Conservation (phyloP, 805 yeast species). For the Clavispora phyllophila region DNA sequence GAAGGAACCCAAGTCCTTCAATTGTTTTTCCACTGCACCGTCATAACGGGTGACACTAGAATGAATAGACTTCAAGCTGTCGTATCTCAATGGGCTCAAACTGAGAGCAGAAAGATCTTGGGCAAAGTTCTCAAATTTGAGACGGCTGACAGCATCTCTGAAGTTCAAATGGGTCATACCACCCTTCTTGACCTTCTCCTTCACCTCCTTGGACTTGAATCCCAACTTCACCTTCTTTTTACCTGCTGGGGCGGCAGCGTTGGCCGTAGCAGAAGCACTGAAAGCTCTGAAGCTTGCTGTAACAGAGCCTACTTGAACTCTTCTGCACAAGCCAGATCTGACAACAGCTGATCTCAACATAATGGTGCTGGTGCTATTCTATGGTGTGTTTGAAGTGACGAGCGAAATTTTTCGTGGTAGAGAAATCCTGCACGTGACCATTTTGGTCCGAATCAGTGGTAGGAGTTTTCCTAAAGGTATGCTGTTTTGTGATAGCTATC, state of each 20-base stretch:
- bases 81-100: conserved; percentile 13
- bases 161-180: conserved; percentile 40
- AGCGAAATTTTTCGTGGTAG: conserved; percentile 6
- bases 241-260: conserved; percentile 16
- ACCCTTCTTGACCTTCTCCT: conserved; percentile 27
- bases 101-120: conserved; percentile 8
- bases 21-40: conserved; percentile 33
- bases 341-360: conserved; percentile 13
- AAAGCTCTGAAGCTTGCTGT: conserved; percentile 5
- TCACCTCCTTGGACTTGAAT: conserved; percentile 15
- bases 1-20: conserved; percentile 58
- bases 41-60: conserved; percentile 33
- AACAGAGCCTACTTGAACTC: conserved; percentile 1
- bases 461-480: no score
- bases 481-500: no score
- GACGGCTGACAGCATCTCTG: conserved; percentile 31
- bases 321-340: conserved; percentile 4
- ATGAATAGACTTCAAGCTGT: conserved; percentile 5
- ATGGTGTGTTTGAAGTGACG: background rate
- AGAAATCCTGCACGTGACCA: background rate
- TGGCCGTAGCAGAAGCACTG: conserved; percentile 6
- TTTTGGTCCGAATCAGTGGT: background rate
- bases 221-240: conserved; percentile 22
- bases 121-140: conserved; percentile 33
- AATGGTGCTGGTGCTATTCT: background rate